These are phyloP conservation scores for Fusarium sulawesiense DNA, from an alignment of 2,329 filamentous ascomycete genomes.

Conservation along the genomic window DNA sequence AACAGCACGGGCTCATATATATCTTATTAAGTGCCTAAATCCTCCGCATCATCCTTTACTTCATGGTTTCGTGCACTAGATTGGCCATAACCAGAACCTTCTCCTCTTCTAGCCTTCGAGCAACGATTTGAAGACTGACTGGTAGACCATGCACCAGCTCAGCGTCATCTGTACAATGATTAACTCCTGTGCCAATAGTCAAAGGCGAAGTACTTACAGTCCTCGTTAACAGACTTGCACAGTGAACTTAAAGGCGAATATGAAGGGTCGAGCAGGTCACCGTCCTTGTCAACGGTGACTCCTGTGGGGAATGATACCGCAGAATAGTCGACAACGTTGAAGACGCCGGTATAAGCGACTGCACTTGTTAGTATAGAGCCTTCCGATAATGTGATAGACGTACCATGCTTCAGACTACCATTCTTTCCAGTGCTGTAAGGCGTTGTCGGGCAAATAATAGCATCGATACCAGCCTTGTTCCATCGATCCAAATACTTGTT, in stretches of 20 bases:
- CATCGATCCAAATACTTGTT: slow-evolving; percentile 60
- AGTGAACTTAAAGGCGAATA: slow-evolving; percentile 52
- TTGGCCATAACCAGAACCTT: slow-evolving; percentile 51
- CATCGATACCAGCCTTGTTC: slow-evolving; percentile 65
- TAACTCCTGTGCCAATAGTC: background rate
- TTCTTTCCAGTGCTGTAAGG: slow-evolving; percentile 58
- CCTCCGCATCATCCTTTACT: background rate
- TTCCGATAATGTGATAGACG: slow-evolving; percentile 14
- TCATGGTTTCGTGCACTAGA: slow-evolving; percentile 12
- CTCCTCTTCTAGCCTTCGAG: slow-evolving; percentile 55
- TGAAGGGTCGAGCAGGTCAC: slow-evolving; percentile 49
- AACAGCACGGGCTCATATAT: background rate
- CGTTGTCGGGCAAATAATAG: slow-evolving; percentile 68
- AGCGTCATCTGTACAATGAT: slow-evolving; percentile 51
- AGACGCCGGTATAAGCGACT: slow-evolving; percentile 64
- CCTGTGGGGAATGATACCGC: slow-evolving; percentile 61
- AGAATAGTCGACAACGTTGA: slow-evolving; percentile 62
- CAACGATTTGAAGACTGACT: slow-evolving; percentile 59
- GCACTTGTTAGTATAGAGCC: background rate
- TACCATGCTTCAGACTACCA: slow-evolving; percentile 58
- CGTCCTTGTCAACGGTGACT: slow-evolving; percentile 52
- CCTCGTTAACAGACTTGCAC: slow-evolving; percentile 54
- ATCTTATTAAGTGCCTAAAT: no score
- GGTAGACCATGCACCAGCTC: slow-evolving; percentile 56
- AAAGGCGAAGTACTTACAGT: slow-evolving; percentile 54